Evolutionary conservation across 768 basidiomycete species (phyloP).

Genomic region (Boletus vinaceobasis): DNA sequence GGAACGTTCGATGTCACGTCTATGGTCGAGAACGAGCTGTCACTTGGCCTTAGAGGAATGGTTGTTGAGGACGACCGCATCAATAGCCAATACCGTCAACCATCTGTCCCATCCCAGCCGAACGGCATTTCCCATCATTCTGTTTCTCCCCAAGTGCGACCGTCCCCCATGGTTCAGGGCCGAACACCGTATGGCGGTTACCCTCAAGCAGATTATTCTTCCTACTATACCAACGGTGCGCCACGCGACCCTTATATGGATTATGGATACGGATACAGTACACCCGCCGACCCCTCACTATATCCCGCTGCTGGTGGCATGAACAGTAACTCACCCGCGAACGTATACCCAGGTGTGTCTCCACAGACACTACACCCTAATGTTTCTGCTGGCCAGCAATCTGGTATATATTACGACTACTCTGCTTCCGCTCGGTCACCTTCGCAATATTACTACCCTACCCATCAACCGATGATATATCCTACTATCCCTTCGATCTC

Average conservation of each 20-base stretch:
- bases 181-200: slow-evolving; percentile 49
- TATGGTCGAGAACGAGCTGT: slow-evolving; percentile 50
- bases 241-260: slow-evolving; percentile 51
- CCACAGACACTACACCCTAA: slow-evolving; percentile 43
- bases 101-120: slow-evolving; percentile 26
- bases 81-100: slow-evolving; percentile 39
- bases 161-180: slow-evolving; percentile 42
- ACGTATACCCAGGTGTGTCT: slow-evolving; percentile 47
- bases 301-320: slow-evolving; percentile 48
- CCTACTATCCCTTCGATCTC: slow-evolving; percentile 50
- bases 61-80: slow-evolving; percentile 52
- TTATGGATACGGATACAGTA: slow-evolving; percentile 56
- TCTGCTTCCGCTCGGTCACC: slow-evolving; percentile 43
- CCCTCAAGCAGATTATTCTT: slow-evolving; percentile 54
- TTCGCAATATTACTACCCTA: slow-evolving; percentile 60
- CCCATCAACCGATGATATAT: slow-evolving; percentile 58
- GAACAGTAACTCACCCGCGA: slow-evolving; percentile 41
- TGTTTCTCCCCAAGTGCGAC: slow-evolving; percentile 39
- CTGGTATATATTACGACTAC: slow-evolving; percentile 60
- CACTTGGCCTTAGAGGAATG: slow-evolving; percentile 59
- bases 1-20: slow-evolving; percentile 38
- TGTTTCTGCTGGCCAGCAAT: slow-evolving; percentile 43
- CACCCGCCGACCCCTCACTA: slow-evolving; percentile 45
- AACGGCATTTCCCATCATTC: slow-evolving; percentile 30
- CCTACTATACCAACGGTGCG: slow-evolving; percentile 53